Conservation (phyloP, 352 stramenopile genomes). For the Globisporangium echinulatum region DNA sequence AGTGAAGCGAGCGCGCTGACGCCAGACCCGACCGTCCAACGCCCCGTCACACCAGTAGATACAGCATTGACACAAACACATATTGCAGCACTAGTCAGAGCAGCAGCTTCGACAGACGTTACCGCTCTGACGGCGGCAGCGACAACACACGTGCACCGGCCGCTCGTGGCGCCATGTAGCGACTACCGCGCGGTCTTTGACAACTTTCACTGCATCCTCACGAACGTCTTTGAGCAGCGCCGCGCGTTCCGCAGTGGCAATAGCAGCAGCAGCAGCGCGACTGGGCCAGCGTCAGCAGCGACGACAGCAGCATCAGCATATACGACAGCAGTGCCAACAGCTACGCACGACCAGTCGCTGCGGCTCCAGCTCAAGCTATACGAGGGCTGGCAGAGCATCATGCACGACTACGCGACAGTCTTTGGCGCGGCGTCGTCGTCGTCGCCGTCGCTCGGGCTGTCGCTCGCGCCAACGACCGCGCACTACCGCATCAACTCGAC, state of each 20-base stretch:
- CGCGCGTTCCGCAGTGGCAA: constrained; percentile 10
- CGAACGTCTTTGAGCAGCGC: constrained; percentile 58
- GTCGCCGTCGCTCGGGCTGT: constrained; percentile 21
- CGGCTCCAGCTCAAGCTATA: constrained; percentile 75
- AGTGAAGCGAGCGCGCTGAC: too few species aligned
- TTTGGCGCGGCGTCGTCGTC: constrained; percentile 42
- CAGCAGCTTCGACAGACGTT: neutral
- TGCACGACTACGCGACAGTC: constrained; percentile 81
- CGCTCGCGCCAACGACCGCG: constrained; percentile 27
- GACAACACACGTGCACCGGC: neutral
- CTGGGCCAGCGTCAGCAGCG: neutral
- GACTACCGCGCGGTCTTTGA: constrained; percentile 60
- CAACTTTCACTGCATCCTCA: constrained; percentile 76
- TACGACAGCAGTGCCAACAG: neutral
- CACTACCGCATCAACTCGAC: constrained; percentile 83
- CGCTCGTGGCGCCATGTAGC: constrained; percentile 17
- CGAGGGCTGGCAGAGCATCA: constrained; percentile 76
- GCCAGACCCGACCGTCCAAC: too few species aligned
- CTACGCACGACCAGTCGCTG: constrained; percentile 40
- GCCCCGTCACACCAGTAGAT: too few species aligned
- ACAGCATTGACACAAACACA: too few species aligned
- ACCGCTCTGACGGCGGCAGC: neutral
- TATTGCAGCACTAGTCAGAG: too few species aligned
- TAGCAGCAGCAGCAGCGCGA: constrained; percentile 1
- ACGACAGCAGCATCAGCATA: neutral